Evolutionary conservation across 176 grass and related monocot genomes (phyloP), one percentile per base, ranked within the genome.

Genomic region (Juncus effusus): DNA sequence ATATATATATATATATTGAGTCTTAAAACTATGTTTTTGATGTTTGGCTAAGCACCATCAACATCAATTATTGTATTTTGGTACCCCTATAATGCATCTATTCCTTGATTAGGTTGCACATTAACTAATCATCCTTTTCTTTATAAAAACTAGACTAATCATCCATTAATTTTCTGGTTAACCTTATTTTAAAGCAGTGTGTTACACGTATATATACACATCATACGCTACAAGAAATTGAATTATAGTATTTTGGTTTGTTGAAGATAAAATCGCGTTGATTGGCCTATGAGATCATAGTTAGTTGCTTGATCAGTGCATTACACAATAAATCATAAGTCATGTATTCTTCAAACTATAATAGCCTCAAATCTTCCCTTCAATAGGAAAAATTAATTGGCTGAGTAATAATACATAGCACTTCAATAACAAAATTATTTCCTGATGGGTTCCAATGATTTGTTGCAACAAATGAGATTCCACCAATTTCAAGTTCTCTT

Each of bases 31-130:
- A 28, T 39, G 58, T 65, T 12, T 42, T 56, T 54, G 42, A 67
- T 55, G 50, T 66, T 57, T 35, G 16, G 36, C 61, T 76, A 36
- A 57, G 62, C n/a, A 76, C 13, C 59, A 66, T 77, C 63, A 6
- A 62, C 50, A 77, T 56, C 54, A 77, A 69, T 69, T 53, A 59
- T 77, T 77, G 51, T 69, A 39, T 68, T 77, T 19, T 61, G 51
- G 54, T 59, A 4, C 56, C 12, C 51, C 40, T 35, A 28, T 71
- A 57, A 13, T 72, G 57, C 54, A 59, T 42, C 53, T 54, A 51
- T 42, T 55, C 37, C 11, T 66, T 69, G 11, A 59, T 77, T 51
- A 60, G 13, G 19, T 67, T 59, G 13, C 9, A 15, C 40, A 47
- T 67, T 58, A 50, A 50, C 42, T 50, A 76, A 54, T 40, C 7